Evolutionary conservation across 140 eudicot species (phyloP).

Genomic region (Flaveria floridana): DNA sequence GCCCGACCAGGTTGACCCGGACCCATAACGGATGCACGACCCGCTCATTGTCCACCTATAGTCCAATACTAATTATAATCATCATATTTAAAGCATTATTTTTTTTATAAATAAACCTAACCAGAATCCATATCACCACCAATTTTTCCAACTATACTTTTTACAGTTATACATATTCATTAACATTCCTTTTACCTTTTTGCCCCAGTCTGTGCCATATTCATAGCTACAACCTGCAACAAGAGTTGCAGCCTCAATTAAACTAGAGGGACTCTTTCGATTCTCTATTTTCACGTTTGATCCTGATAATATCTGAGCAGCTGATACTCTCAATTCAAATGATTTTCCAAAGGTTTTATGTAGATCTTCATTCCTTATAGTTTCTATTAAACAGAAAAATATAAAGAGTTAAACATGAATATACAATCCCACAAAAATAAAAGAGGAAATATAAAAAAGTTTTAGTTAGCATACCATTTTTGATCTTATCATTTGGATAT

Average conservation of each 20-base stretch:
- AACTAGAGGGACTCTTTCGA: constrained; percentile 27
- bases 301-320: constrained; percentile 32
- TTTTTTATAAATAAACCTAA: too few species aligned
- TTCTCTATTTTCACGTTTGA: constrained; percentile 12
- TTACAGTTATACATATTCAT: not conserved
- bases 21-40: too few species aligned
- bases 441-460: not conserved
- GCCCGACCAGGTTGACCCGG: too few species aligned
- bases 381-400: constrained; percentile 17
- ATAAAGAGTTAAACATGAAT: not conserved
- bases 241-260: constrained; percentile 40
- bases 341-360: constrained; percentile 45
- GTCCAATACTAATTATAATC: too few species aligned
- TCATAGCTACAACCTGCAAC: constrained; percentile 54
- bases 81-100: too few species aligned
- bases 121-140: not conserved
- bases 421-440: not conserved
- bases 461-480: constrained; percentile 30
- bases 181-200: constrained; percentile 31
- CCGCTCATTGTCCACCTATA: too few species aligned
- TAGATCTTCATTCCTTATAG: constrained; percentile 27
- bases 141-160: not conserved
- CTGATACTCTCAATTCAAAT: constrained; percentile 39
- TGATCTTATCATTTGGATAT: constrained; percentile 37
- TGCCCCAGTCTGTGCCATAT: constrained; percentile 52